Evolutionary conservation across 2,329 filamentous ascomycete genomes (phyloP), one percentile per base, ranked within the genome.

Genomic region (Huntiella bhutanensis): DNA sequence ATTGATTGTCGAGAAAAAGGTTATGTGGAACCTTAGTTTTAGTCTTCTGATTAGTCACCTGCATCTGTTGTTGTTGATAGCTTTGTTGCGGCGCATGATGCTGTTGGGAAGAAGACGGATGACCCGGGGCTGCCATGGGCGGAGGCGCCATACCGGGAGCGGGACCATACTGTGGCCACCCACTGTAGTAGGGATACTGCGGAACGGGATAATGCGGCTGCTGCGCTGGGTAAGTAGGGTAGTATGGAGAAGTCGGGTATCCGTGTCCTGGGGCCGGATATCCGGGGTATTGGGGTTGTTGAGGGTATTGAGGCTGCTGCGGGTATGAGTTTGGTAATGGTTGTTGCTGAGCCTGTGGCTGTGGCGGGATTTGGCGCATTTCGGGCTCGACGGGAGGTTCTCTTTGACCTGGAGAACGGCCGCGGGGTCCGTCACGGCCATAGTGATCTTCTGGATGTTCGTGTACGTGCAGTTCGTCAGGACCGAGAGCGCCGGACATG

Each of bases 1-100:
- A 48, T 7, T 33, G 36, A 4, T 43, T 36, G 19, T 48, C 46
- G 32, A 40, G 32, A 10, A 43, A 44, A 12, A 22, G 22, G 10
- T 28, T 40, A 5, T 40, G 17, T 8, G 35, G 19, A 13, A 8
- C 33, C 34, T 28, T 43, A 5, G 28, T 41, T 15, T 41, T 28
- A 6, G 22, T 28, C 22, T 28, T 28, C 22, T 28, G 22, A 28
- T 3, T 7, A 28, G 22, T 28, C 8, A 28, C 22, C 22, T 28
- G 22, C 22, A 28, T 28, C 8, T 28, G 19, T 6, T 41, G 40
- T 13, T 41, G 40, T 32, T 41, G 40, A 11, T 28, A 28, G 6
- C 6, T 28, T 28, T 28, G 22, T 28, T 28, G 22, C 2, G 22
- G 22, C 8, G 22, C 22, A 28, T 28, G 22, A 28, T 28, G 22